Conservation (phyloP, 805 yeast genomes). For the Teunomyces tritomae region DNA sequence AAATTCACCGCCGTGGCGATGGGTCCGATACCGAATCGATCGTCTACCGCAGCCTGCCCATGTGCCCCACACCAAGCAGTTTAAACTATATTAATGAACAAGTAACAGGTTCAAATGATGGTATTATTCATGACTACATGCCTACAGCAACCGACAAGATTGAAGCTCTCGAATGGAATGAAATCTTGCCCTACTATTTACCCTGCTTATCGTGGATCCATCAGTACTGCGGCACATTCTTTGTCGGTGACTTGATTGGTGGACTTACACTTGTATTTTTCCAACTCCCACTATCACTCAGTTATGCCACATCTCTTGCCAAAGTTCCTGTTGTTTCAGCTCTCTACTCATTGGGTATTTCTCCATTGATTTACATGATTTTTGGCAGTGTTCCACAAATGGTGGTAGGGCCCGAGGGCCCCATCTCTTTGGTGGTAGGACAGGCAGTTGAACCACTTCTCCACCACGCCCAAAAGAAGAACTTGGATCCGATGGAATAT, state of each 20-base stretch:
- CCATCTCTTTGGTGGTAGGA: slow-evolving; percentile 46
- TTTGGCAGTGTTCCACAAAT: slow-evolving; percentile 47
- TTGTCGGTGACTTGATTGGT: slow-evolving; percentile 68
- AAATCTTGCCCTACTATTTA: slow-evolving; percentile 55
- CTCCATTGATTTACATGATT: slow-evolving; percentile 39
- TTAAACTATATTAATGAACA: background rate
- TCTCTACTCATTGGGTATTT: slow-evolving; percentile 34
- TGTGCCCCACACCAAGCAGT: background rate
- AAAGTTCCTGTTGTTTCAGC: slow-evolving; percentile 44
- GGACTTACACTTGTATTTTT: slow-evolving; percentile 88
- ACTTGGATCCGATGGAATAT: slow-evolving; percentile 44
- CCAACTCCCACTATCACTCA: slow-evolving; percentile 77
- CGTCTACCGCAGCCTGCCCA: slow-evolving; percentile 4
- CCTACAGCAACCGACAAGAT: slow-evolving; percentile 19
- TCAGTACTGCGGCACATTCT: slow-evolving; percentile 37
- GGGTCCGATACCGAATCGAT: slow-evolving; percentile 8
- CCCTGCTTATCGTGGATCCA: slow-evolving; percentile 72
- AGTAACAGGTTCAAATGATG: background rate
- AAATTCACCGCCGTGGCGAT: background rate
- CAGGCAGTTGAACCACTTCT: slow-evolving; percentile 44
- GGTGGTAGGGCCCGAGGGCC: slow-evolving; percentile 47
- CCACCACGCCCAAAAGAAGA: slow-evolving; percentile 30
- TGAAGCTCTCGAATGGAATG: slow-evolving; percentile 26
- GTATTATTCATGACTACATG: slow-evolving; percentile 15
- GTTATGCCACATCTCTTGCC: slow-evolving; percentile 42